A percentile compares a stretch with the other conserved stretches of the same genome.
Conservation (phyloP, 179 eudicot genomes). For the Spergularia azorica region DNA sequence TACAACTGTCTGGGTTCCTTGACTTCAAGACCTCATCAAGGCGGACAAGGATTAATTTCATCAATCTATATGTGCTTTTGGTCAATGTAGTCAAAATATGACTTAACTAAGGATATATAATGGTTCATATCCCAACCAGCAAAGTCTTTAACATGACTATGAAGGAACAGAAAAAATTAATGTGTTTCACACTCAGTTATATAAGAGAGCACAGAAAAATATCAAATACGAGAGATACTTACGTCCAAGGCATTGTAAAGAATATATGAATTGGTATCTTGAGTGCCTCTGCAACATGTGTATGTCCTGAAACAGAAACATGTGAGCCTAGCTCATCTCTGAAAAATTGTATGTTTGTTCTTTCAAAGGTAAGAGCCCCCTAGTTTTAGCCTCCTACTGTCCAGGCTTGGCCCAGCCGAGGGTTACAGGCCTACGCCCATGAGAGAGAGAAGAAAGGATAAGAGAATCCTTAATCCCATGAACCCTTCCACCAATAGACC, state of each 20-base stretch:
- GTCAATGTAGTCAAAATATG: not conserved
- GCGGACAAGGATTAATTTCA: not conserved
- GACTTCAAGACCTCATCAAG: not conserved
- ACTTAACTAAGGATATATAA: not conserved
- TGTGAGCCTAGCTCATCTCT: conserved; percentile 14
- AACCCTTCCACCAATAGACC: too few relatives aligned
- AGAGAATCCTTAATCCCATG: too few relatives aligned
- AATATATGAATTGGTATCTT: conserved; percentile 81
- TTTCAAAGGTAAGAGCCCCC: too few relatives aligned
- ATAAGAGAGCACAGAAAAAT: not conserved
- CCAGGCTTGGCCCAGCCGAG: too few relatives aligned
- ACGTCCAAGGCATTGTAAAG: conserved; percentile 99
- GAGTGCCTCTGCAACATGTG: conserved; percentile 91
- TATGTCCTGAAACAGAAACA: conserved; percentile 63
- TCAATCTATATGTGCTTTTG: not conserved
- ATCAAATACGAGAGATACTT: conserved; percentile 32
- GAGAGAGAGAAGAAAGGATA: too few relatives aligned
- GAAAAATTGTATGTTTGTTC: too few relatives aligned
- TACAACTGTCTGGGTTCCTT: not conserved
- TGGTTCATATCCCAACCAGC: not conserved
- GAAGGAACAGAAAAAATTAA: not conserved
- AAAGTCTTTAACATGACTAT: conserved; percentile 1
- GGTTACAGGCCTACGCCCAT: too few relatives aligned
- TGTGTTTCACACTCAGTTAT: not conserved
- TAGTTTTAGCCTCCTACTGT: too few relatives aligned